Evolutionary conservation across 345 rosid genomes (phyloP).

Genomic region (Combretum micranthum): DNA sequence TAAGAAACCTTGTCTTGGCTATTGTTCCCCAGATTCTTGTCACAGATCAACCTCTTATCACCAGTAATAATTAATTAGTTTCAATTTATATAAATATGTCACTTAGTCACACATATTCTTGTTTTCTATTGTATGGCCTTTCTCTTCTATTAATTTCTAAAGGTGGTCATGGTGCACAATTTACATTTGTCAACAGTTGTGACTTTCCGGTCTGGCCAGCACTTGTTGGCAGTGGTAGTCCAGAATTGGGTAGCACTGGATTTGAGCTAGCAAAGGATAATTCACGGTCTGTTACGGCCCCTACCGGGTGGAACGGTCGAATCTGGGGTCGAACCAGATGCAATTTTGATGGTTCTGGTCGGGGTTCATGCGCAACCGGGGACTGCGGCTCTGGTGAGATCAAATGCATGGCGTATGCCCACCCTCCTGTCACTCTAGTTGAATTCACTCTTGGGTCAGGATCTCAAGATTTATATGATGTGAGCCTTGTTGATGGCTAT

Average conservation of each 20-base stretch:
- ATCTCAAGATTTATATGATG: constrained; percentile 66
- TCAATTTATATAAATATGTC: too few relatives aligned
- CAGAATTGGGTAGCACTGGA: constrained; percentile 46
- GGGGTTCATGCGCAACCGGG: constrained; percentile 51
- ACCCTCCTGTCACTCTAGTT: constrained; percentile 62
- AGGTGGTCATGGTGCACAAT: constrained; percentile 18
- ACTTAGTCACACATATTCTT: too few relatives aligned
- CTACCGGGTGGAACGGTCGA: constrained; percentile 67
- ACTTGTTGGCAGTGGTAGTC: constrained; percentile 37
- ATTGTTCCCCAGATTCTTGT: too few relatives aligned
- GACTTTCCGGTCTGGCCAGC: constrained; percentile 66
- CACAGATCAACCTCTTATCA: too few relatives aligned
- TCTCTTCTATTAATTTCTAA: too few relatives aligned
- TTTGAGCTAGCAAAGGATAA: constrained; percentile 42
- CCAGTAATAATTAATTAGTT: too few relatives aligned
- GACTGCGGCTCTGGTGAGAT: constrained; percentile 62
- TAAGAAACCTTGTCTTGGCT: too few relatives aligned
- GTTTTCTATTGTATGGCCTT: too few relatives aligned
- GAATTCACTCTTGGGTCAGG: constrained; percentile 70
- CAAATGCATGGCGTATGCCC: constrained; percentile 62
- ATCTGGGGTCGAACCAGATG: constrained; percentile 76
- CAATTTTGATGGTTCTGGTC: constrained; percentile 38
- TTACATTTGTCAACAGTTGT: constrained; percentile 55
- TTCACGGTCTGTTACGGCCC: constrained; percentile 42
- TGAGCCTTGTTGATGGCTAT: constrained; percentile 73